Evolutionary conservation across 768 basidiomycete species (phyloP), one percentile per base, ranked within the genome.

Genomic region (Leccinum pellstonianum): DNA sequence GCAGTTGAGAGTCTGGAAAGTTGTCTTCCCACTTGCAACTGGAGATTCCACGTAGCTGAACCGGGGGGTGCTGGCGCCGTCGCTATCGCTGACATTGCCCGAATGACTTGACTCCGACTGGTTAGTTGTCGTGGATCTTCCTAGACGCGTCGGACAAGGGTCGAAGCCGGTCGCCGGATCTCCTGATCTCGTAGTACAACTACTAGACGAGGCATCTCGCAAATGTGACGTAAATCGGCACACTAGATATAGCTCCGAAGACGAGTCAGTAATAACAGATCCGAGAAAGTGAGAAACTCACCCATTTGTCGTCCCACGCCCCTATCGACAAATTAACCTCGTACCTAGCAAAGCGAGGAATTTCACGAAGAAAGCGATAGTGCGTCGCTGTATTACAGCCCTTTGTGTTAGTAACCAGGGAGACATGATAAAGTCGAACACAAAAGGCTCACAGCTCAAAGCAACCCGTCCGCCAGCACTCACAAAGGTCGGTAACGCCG

Each of bases 1-100:
- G 62, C 86, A 86, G 71, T 17, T 38, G 38, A 38, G 38, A 38
- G 17, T 38, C 38, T 89, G 81, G 2, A 86, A 67, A 14, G 72
- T 75, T 4, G 79, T 79, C 51, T 82, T 83, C 62, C 85, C 83
- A 10, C 21, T n/a, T 29, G 27, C 27, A 27, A 27, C 7, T 27
- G 29, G 2, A 1, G 41, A 4, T 15, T 33, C 27, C 8, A 25
- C 27, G 9, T 46, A 15, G 2, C 21, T 37, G 4, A 43, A 37
- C 3, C 11, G 2, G 7, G 35, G 7, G 8, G 19, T 11, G 41
- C 15, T 12, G 12, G 31, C 33, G 33, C 29, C 21, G 15, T 46
- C 48, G 2, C 57, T 52, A 12, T 55, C 53, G 2, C 15, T 35
- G 10, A 17, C 46, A 23, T 55, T 43, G 2, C 19, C 23, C 7